These are phyloP conservation scores for Suhomyces bolitotheri DNA, from an alignment of 1,139 yeast genomes.

Conservation along the genomic window DNA sequence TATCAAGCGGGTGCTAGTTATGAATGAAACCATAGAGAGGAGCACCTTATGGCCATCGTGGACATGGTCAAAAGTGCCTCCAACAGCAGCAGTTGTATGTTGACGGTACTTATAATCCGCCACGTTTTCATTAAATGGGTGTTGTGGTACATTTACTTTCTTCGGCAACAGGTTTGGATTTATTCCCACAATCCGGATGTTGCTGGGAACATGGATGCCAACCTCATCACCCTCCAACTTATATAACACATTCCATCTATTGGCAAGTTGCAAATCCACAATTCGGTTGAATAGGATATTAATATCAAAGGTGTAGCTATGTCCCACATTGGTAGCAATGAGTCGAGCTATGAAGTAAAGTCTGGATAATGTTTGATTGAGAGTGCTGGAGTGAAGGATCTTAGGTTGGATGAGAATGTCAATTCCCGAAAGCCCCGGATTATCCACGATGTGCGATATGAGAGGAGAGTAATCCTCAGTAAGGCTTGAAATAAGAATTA, in stretches of 20 bases:
- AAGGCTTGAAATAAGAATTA: constrained; percentile 24
- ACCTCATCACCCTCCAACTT: constrained; percentile 3
- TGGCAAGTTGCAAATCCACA: neutral
- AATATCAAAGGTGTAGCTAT: constrained; percentile 32
- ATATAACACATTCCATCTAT: constrained; percentile 9
- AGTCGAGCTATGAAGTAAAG: constrained; percentile 30
- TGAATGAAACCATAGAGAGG: constrained; percentile 68
- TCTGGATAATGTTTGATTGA: constrained; percentile 29
- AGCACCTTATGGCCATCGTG: constrained; percentile 95
- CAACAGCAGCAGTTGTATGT: constrained; percentile 55
- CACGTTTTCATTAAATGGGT: too few relatives aligned
- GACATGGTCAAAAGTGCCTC: constrained; percentile 96
- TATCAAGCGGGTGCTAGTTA: constrained; percentile 56
- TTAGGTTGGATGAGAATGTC: constrained; percentile 26
- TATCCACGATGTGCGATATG: constrained; percentile 19
- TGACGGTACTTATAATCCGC: neutral
- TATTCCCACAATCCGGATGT: constrained; percentile 1
- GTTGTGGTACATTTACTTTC: too few relatives aligned
- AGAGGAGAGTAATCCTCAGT: constrained; percentile 25
- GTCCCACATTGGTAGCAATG: constrained; percentile 21
- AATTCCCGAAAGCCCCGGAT: constrained; percentile 15
- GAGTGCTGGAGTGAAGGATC: constrained; percentile 21
- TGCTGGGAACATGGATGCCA: neutral
- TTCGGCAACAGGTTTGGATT: too few relatives aligned
- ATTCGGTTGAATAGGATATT: constrained; percentile 31